Conservation (phyloP, 2,329 filamentous ascomycete genomes). For the Venturia effusa region DNA sequence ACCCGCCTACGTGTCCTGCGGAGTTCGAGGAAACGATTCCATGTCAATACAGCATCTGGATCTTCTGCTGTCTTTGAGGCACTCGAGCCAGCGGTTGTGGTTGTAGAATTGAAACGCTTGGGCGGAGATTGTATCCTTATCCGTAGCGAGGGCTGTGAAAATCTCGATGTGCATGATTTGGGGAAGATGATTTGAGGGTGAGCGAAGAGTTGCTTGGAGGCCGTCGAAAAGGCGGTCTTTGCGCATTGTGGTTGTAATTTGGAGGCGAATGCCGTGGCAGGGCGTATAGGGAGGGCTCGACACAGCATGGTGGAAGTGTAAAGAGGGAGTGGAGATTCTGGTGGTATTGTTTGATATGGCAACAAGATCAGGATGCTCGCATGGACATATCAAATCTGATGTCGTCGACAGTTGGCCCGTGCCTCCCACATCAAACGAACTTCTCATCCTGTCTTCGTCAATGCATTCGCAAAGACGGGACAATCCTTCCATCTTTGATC, state of each 20-base stretch:
- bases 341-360: constrained; percentile 8
- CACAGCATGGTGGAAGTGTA: neutral
- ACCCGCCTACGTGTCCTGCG: constrained; percentile 76
- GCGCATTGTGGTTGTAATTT: neutral
- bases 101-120: neutral
- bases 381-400: neutral
- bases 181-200: neutral
- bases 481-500: too few species aligned
- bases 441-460: too few species aligned
- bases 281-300: neutral
- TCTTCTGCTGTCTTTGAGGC: neutral
- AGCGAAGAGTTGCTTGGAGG: neutral
- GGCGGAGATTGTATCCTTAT: neutral
- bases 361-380: constrained; percentile 8
- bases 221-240: neutral
- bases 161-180: neutral
- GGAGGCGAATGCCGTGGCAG: neutral
- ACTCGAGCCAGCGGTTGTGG: neutral
- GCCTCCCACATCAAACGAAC: too few species aligned
- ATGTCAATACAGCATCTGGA: constrained; percentile 36
- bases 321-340: constrained; percentile 6
- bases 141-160: neutral
- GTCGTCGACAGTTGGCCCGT: neutral
- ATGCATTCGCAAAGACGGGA: too few species aligned
- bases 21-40: constrained; percentile 88